Evolutionary conservation across 225 moss, liverwort and hornwort species (phyloP), one percentile per base, ranked within the genome.

Genomic region (Physcomitrellopsis africana): DNA sequence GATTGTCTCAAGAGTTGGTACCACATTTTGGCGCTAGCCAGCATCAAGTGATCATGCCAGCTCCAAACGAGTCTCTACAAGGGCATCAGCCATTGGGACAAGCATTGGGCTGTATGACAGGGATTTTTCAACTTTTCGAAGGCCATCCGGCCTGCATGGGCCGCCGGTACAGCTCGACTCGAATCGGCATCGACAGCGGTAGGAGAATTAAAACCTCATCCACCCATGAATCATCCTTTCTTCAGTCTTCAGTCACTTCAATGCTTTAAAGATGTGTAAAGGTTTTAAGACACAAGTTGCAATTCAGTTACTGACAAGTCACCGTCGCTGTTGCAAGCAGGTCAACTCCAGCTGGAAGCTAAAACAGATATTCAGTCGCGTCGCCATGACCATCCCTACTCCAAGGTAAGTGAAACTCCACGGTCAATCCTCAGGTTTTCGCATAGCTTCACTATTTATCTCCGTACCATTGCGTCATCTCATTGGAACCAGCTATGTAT

Each of bases 91-190:
- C 76, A 45, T 15, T 76, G 67, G 73, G 81, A 49, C 70, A 87
- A 71, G 71, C 70, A 1, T 61, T 74, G 53, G 82, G 79, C 27
- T 87, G 84, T 62, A 80, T 51, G 77, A 80, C 77, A 56, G 77
- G 87, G 32, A 63, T 87, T 32, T 82, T 82, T 58, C 82, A 87
- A 27, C 68, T 77, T 45, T 87, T 77, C 60, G 84, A 87, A 70
- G 69, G 87, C 51, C 79, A 84, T 42, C 84, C 76, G 9, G 70
- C 41, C 73, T 54, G 77, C 75, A 84, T 69, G 75, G 77, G 79
- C 12, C 84, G 81, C 29, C 84, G 79, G 1, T 76, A 78, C 60
- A 81, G 69, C 59, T 61, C 80, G 26, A 70, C 24, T 62, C 73
- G 79, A 11, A 17, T 81, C 71, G 56, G 75, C 41, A 71, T 65